Percentiles rank a stretch among this genome's conserved stretches.
phyloP scores from a whole-genome alignment of 73 alveolate species.

The Effrenium voratum region DNA sequence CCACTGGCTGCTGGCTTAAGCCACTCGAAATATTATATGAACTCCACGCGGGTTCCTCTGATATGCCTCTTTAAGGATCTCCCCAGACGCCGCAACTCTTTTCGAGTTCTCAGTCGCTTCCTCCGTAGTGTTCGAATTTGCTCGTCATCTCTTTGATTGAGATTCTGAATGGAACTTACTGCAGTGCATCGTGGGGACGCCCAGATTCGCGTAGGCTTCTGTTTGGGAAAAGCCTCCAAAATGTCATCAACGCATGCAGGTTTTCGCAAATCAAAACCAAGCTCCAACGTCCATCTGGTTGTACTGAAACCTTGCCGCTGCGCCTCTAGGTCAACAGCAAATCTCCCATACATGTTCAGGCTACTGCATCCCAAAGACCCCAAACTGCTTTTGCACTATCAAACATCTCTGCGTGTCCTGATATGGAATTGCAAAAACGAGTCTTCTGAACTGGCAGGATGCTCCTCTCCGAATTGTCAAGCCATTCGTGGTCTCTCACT shows the following conservation, averaged over 20 bases:
- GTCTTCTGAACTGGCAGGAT: neutral
- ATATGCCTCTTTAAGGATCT: neutral
- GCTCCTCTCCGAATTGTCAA: neutral
- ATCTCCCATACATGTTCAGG: neutral
- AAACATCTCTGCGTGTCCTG: neutral
- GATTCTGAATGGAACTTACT: neutral
- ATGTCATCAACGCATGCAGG: neutral
- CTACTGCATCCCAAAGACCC: neutral
- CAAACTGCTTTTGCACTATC: neutral
- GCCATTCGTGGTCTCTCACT: neutral
- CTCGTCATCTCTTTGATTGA: neutral
- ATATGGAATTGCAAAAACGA: neutral
- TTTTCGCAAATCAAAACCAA: neutral
- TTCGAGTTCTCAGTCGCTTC: neutral
- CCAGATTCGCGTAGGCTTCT: neutral
- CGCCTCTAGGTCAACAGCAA: conserved; percentile 7
- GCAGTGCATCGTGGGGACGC: conserved; percentile 38
- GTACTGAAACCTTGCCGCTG: neutral
- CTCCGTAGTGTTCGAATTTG: neutral
- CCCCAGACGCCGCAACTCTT: conserved; percentile 12
- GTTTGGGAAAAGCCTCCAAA: neutral
- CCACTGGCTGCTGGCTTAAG: conserved; percentile 9
- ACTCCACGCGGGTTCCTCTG: neutral
- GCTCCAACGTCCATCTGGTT: neutral
- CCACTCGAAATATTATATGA: conserved; percentile 61